Base-by-base conservation (phyloP, 1,284 basidiomycete species). In the Fomitopsis pinicola region DNA sequence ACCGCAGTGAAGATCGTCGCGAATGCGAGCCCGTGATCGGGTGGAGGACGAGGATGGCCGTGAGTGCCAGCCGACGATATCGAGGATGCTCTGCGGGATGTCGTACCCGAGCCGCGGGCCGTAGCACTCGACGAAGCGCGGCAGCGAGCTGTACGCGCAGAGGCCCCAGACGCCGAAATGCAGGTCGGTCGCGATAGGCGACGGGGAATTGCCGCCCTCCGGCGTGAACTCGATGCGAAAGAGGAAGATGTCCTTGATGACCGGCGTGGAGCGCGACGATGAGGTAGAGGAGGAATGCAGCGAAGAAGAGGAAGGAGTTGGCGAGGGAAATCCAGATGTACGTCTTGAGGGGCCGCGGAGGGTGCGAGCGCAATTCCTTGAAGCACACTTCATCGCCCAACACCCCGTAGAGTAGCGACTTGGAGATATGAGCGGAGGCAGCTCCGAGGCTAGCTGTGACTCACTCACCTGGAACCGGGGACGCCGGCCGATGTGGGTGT, bases 151-250 rank as follows among this genome's bases (percentile, higher is more conserved):
- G 10, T 75, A 77, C 1, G 84, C 83, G 73, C 89, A 92, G 46
- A 87, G 77, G 1, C 89, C 89, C 89, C 89, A 92, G 5, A 91
- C 85, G 2, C 89, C 89, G 64, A 91, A 90, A 38, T 82, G 78
- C 26, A 91, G 71, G 64, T 80, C 77, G 2, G 84, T 88, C 6
- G 83, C 86, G n/a, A 84, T 72, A 64, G 78, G 79, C 5, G 86
- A 84, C 35, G 70, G 64, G 3, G 79, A 78, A 52, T 74, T 69
- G 38, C 64, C 64, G 12, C 71, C 66, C 2, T 71, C 67, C 6
- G 74, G 60, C 2, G 71, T 75, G 4, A 84, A 81, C 30, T 78
- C 69, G 58, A 94, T 73, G 48, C 77, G 69, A 53, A 93, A 76
- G 30, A 94, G 77, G 72, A 89, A 91, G 50, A 94, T 82, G 38